Percentiles rank a stretch among this genome's conserved stretches.
Evolutionary conservation across 257 asterid genomes (phyloP).

Genomic region (Nicotiana obtusifolia): DNA sequence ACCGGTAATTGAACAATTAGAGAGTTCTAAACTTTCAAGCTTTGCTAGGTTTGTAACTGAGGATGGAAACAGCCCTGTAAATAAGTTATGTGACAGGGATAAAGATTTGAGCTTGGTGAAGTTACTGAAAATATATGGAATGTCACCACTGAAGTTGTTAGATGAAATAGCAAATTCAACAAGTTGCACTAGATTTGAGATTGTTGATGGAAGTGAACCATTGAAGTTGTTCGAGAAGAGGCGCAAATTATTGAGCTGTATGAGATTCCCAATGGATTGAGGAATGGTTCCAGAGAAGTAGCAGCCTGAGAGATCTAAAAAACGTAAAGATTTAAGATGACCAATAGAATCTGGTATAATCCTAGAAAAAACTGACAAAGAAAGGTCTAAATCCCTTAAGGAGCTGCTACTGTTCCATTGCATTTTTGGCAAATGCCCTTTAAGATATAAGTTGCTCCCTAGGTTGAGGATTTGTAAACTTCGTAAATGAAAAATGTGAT

Average conservation of each 20-base stretch:
- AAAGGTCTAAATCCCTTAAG: conserved; percentile 13
- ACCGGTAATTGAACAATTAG: neutral
- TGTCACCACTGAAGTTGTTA: conserved; percentile 19
- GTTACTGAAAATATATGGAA: conserved; percentile 3
- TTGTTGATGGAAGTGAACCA: conserved; percentile 21
- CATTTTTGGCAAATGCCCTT: conserved; percentile 7
- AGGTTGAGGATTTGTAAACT: conserved; percentile 13
- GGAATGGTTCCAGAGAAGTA: conserved; percentile 22
- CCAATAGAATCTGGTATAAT: conserved; percentile 21
- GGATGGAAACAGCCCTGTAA: neutral
- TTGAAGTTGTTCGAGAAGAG: conserved; percentile 16
- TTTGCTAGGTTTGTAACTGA: neutral
- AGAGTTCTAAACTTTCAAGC: neutral
- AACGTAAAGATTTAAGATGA: neutral
- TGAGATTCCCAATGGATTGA: conserved; percentile 21
- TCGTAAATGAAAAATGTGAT: conserved; percentile 11
- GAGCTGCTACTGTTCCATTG: conserved; percentile 21
- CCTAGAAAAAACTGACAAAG: conserved; percentile 16
- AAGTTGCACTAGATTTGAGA: conserved; percentile 16
- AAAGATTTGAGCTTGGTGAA: neutral
- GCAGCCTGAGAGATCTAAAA: conserved; percentile 14
- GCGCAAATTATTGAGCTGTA: neutral
- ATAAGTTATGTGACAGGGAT: neutral
- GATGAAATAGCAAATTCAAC: conserved; percentile 12
- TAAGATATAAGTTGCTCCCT: conserved; percentile 7